Evolutionary conservation across 768 basidiomycete species (phyloP).

Genomic region (Leccinum ochraceum): DNA sequence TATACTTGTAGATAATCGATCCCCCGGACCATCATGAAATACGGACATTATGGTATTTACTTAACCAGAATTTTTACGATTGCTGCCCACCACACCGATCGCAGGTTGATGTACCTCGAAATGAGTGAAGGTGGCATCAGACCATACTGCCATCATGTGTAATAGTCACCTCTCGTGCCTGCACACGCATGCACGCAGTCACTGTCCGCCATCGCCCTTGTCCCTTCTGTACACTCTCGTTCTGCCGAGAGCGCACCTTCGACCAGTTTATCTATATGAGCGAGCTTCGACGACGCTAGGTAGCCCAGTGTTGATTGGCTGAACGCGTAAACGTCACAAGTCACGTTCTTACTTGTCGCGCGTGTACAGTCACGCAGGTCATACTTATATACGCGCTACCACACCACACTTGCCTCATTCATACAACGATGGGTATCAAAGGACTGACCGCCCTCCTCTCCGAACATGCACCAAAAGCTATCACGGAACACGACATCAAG

Average conservation of each 20-base stretch:
- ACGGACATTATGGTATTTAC: background rate
- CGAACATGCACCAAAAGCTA: constrained; percentile 86
- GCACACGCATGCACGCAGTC: too few species aligned
- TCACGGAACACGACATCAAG: constrained; percentile 92
- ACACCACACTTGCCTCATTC: background rate
- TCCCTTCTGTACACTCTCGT: too few species aligned
- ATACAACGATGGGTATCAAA: constrained; percentile 81
- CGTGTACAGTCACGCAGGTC: constrained; percentile 15
- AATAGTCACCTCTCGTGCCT: too few species aligned
- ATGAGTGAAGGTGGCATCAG: background rate
- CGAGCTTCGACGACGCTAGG: background rate
- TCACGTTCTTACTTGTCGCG: constrained; percentile 16
- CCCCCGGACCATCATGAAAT: background rate
- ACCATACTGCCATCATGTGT: too few species aligned
- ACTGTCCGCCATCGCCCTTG: too few species aligned
- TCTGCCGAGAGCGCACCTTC: background rate
- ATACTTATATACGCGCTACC: background rate
- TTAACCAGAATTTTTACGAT: background rate
- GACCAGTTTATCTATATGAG: background rate
- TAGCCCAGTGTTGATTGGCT: background rate
- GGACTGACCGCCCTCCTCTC: constrained; percentile 88
- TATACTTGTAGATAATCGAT: background rate
- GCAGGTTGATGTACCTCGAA: background rate
- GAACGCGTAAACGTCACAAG: constrained; percentile 16
- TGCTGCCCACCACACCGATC: background rate